These are phyloP conservation scores for Naganishia albida DNA, from an alignment of 1,284 basidiomycete genomes.

Conservation along the genomic window DNA sequence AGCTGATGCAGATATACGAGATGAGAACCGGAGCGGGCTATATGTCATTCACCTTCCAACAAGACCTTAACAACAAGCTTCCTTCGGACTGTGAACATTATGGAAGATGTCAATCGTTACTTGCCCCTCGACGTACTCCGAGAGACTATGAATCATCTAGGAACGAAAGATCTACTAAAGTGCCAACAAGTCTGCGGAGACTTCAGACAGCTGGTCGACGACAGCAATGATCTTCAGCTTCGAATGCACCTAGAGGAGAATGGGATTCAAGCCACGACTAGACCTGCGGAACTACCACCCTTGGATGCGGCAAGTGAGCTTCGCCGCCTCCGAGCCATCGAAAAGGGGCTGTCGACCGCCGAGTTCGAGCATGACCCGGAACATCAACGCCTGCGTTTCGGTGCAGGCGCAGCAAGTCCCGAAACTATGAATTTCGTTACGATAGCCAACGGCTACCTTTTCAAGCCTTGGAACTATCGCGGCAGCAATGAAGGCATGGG, in stretches of 20 bases:
- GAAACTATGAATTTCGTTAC: slow-evolving; percentile 14
- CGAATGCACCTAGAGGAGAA: slow-evolving; percentile 22
- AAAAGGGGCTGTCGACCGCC: neutral
- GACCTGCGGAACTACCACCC: too few species aligned
- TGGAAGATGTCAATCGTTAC: neutral
- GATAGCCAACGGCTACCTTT: slow-evolving; percentile 8
- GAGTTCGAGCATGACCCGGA: neutral
- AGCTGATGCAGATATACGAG: too few species aligned
- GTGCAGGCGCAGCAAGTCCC: neutral
- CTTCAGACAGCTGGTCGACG: slow-evolving; percentile 6
- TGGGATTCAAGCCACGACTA: neutral
- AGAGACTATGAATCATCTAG: slow-evolving; percentile 17
- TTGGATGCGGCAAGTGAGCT: neutral
- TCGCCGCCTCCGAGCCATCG: slow-evolving; percentile 1
- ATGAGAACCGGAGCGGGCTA: too few species aligned
- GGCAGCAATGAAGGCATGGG: slow-evolving; percentile 17
- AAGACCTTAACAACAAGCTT: neutral
- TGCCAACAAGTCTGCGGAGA: slow-evolving; percentile 11
- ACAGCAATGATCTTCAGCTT: slow-evolving; percentile 19
- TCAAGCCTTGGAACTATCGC: slow-evolving; percentile 16
- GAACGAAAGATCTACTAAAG: slow-evolving; percentile 7
- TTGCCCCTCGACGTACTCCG: slow-evolving; percentile 20
- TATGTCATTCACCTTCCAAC: too few species aligned
- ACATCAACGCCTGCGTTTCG: neutral
- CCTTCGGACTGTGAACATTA: neutral